Conservation (phyloP, 2,329 filamentous ascomycete genomes). For the Zasmidium angulare region DNA sequence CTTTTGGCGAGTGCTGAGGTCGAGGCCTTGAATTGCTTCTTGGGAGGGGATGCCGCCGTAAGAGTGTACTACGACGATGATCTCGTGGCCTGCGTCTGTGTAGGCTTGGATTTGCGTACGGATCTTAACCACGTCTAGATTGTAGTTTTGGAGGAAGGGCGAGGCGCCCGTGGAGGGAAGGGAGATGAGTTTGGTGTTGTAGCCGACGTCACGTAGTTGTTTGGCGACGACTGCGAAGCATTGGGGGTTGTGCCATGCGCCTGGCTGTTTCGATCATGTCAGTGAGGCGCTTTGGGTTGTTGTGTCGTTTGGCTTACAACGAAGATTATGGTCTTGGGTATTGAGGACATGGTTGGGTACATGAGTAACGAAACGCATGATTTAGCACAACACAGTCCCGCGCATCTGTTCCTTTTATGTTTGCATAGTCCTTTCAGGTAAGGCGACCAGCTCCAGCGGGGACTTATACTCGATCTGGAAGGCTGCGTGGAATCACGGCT, state of each 20-base stretch:
- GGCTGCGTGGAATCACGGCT: too few relatives aligned
- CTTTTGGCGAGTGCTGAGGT: neutral
- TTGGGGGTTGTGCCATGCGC: constrained; percentile 14
- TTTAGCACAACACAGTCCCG: too few relatives aligned
- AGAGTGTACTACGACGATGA: constrained; percentile 33
- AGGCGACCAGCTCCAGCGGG: too few relatives aligned
- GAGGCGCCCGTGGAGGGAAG: constrained; percentile 6
- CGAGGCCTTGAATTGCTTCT: constrained; percentile 24
- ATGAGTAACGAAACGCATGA: too few relatives aligned
- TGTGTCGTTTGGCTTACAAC: too few relatives aligned
- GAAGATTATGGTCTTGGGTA: too few relatives aligned
- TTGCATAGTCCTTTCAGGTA: too few relatives aligned
- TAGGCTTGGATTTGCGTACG: constrained; percentile 15
- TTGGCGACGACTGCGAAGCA: constrained; percentile 2
- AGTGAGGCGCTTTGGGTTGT: too few relatives aligned
- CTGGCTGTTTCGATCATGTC: too few relatives aligned
- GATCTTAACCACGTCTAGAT: constrained; percentile 9
- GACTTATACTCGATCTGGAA: too few relatives aligned
- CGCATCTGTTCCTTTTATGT: too few relatives aligned
- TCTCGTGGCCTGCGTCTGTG: constrained; percentile 25
- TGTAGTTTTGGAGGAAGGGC: constrained; percentile 5
- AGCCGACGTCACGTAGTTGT: constrained; percentile 7
- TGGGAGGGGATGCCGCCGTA: constrained; percentile 32
- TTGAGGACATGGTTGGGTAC: too few relatives aligned
- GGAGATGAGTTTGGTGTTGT: constrained; percentile 7